Conservation (phyloP, 2,329 filamentous ascomycete species). For the Mycosphaerella arachidis region DNA sequence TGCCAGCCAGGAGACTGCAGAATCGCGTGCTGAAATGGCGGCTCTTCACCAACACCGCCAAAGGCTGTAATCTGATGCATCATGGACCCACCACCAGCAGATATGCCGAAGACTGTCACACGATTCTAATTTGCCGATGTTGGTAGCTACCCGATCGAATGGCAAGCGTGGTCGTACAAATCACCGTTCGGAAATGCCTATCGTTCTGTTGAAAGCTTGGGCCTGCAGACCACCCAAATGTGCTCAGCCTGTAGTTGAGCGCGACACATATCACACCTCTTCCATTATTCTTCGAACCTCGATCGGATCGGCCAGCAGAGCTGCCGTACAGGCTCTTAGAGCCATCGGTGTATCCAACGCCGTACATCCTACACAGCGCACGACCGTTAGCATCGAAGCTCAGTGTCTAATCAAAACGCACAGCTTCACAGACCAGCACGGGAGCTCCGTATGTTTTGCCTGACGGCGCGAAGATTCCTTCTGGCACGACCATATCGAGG, state of each 20-base stretch:
- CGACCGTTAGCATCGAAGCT: not conserved
- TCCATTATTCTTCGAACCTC: conserved; percentile 37
- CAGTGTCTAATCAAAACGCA: not conserved
- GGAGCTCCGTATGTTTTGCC: conserved; percentile 31
- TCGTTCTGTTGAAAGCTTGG: conserved; percentile 39
- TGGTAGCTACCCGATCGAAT: conserved; percentile 50
- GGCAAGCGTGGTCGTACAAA: conserved; percentile 51
- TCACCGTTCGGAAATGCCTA: conserved; percentile 48
- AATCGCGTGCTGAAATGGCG: conserved; percentile 45
- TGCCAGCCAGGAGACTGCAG: conserved; percentile 45
- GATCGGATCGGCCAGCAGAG: conserved; percentile 31
- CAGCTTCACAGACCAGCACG: conserved; percentile 32
- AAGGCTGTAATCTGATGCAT: conserved; percentile 52
- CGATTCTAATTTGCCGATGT: conserved; percentile 41
- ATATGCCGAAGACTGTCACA: conserved; percentile 44
- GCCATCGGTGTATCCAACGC: conserved; percentile 44
- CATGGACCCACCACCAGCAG: conserved; percentile 52
- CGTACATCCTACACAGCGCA: conserved; percentile 24
- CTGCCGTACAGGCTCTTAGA: conserved; percentile 36
- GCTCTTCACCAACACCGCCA: conserved; percentile 40
- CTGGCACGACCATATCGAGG: conserved; percentile 37
- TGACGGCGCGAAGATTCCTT: conserved; percentile 29
- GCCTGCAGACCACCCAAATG: conserved; percentile 47
- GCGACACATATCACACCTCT: conserved; percentile 45
- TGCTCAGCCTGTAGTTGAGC: conserved; percentile 48